Percentiles rank a stretch among this genome's conserved stretches.
Evolutionary conservation across 768 basidiomycete species (phyloP).

Genomic region (Rhodosporidiobolus odoratus): DNA sequence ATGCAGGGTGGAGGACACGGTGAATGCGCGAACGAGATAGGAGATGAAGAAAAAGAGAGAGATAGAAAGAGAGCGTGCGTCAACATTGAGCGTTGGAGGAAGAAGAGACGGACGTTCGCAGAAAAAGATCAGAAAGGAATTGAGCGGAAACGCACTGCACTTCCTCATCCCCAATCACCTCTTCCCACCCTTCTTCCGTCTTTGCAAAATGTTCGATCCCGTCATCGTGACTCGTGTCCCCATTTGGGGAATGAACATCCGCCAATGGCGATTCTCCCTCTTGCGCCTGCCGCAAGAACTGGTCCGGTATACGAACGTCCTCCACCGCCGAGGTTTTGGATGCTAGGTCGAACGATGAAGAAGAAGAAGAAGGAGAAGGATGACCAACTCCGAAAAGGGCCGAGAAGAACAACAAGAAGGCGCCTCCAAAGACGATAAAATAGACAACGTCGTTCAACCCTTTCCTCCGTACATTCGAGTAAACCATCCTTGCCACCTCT

Average conservation of each 20-base stretch:
- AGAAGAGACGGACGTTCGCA: neutral
- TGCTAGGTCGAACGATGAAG: neutral
- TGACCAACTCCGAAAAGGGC: constrained; percentile 13
- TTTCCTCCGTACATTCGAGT: constrained; percentile 2
- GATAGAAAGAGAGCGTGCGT: too few species aligned
- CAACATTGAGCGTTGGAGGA: too few species aligned
- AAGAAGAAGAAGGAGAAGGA: neutral
- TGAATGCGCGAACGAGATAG: neutral
- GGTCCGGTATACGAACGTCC: constrained; percentile 16
- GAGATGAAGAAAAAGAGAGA: neutral
- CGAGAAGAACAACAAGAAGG: neutral
- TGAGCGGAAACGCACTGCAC: neutral
- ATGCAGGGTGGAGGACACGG: too few species aligned
- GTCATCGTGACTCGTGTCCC: constrained; percentile 4
- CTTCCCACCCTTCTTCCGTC: neutral
- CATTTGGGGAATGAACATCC: constrained; percentile 8
- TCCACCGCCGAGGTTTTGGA: neutral
- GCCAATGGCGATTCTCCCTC: neutral
- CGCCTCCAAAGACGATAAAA: constrained; percentile 14
- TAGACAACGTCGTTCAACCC: constrained; percentile 7
- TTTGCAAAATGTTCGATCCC: constrained; percentile 2
- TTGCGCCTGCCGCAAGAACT: neutral
- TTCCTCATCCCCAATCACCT: neutral
- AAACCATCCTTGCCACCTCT: neutral
- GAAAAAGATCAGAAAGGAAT: too few species aligned